phyloP scores from a whole-genome alignment of 1,284 basidiomycete genomes.

The Puccinia coronata region DNA sequence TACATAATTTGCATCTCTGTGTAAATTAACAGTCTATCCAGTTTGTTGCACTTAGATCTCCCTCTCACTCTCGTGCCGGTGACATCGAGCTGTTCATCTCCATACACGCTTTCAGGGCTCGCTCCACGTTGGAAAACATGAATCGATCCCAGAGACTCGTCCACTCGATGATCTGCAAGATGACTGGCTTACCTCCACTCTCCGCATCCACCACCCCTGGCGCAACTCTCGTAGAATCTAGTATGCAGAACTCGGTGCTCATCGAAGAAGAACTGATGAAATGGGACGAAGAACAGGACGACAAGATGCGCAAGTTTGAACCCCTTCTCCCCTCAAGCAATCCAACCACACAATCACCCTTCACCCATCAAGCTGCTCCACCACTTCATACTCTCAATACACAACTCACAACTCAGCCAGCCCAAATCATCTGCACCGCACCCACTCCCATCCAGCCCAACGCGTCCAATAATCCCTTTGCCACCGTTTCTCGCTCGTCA shows the following conservation, averaged over 20 bases:
- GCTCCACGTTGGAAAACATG: background rate
- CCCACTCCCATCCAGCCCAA: slow-evolving; percentile 20
- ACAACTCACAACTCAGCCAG: slow-evolving; percentile 1
- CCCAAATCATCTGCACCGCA: slow-evolving; percentile 8
- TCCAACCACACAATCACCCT: background rate
- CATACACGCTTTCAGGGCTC: slow-evolving; percentile 33
- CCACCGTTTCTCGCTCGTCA: background rate
- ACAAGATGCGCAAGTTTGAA: slow-evolving; percentile 7
- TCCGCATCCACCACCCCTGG: background rate
- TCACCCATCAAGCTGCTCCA: background rate
- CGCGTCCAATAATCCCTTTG: background rate
- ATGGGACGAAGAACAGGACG: slow-evolving; percentile 24
- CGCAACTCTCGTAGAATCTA: background rate
- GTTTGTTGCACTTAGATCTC: slow-evolving; percentile 30
- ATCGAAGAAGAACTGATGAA: slow-evolving; percentile 14
- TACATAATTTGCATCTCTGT: background rate
- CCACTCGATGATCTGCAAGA: slow-evolving; percentile 33
- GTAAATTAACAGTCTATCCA: background rate
- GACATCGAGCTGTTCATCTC: slow-evolving; percentile 43
- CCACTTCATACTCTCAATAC: slow-evolving; percentile 12
- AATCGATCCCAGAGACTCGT: slow-evolving; percentile 19
- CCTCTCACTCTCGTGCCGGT: slow-evolving; percentile 36
- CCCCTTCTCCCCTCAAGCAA: slow-evolving; percentile 26
- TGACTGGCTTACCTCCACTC: slow-evolving; percentile 24
- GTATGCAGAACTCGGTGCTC: background rate